Evolutionary conservation across 129 eudicot genomes (phyloP).

Genomic region (Tagetes patula): DNA sequence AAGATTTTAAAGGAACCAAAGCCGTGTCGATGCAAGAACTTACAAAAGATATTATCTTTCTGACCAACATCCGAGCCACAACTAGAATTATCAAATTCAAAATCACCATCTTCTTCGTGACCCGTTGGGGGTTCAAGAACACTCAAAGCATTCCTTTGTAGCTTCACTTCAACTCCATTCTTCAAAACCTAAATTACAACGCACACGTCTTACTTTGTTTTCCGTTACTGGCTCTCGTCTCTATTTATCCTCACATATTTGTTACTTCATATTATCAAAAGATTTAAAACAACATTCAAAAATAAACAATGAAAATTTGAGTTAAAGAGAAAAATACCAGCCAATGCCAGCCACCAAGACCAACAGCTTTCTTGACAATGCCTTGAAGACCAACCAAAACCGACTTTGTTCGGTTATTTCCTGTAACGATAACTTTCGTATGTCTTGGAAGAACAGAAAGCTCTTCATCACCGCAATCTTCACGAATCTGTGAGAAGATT

Average conservation of each 20-base stretch:
- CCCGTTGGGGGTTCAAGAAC: conserved; percentile 98
- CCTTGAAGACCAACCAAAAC: conserved; percentile 98
- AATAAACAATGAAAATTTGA: not conserved
- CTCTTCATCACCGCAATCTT: conserved; percentile 91
- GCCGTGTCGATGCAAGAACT: conserved; percentile 25
- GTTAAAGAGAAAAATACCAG: conserved; percentile 47
- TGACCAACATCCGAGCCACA: conserved; percentile 63
- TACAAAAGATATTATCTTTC: conserved; percentile 51
- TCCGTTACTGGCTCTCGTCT: not conserved
- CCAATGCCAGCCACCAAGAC: conserved; percentile 99
- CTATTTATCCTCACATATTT: not conserved
- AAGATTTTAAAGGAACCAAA: not conserved
- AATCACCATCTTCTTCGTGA: conserved; percentile 82
- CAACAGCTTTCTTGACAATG: conserved; percentile 94
- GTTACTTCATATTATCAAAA: not conserved
- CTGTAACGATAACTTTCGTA: conserved; percentile 91
- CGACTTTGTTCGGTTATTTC: conserved; percentile 91
- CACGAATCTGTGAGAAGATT: conserved; percentile 74
- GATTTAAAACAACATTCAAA: not conserved
- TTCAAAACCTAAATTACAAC: conserved; percentile 61
- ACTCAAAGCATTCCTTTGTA: conserved; percentile 93
- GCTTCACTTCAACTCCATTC: conserved; percentile 96
- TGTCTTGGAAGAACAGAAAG: conserved; percentile 93
- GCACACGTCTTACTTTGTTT: not conserved
- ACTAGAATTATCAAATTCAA: conserved; percentile 66